Base-by-base conservation (phyloP, 805 yeast species). In the Myxozyma geophila region DNA sequence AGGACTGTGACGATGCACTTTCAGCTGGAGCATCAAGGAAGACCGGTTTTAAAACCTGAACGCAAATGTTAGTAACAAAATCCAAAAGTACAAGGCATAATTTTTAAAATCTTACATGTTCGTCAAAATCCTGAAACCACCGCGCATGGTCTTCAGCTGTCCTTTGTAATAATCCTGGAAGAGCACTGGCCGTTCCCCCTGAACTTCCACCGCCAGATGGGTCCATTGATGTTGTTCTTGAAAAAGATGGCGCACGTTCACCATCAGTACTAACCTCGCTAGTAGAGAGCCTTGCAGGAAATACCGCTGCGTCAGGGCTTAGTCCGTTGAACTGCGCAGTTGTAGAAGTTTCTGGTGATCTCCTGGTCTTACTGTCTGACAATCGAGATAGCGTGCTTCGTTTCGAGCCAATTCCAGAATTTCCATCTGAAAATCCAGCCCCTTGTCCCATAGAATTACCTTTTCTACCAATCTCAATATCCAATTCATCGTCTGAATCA, bases 121-220 rank as follows among this genome's bases (percentile, higher is more conserved):
- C 97, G 74, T 95, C 99, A 73, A 95, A 90, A 70, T 85, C 88
- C 21, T 90, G 88, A 75, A 95, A 95, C 98, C 99, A 93, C 73
- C 84, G 87, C 10, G 92, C 89, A 65, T 87, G 89, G 68, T 89
- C 92, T 67, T 88, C 93, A n/a, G 70, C 60, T 8, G 67, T 50
- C 19, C 67, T 62, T 21, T 64, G 39, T 52, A 70, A 21, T 39
- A 60, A 35, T 17, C 60, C 51, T n/a, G 47, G 67, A 23, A 41
- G 55, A 9, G 58, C 51, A 21, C 37, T 66, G 19, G 19, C 17
- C 9, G 21, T n/a, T 17, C 47, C 47, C 28, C 55, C 40, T 13
- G 54, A 41, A 17, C 59, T 59, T 15, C 56, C 50, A 7, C 59
- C 35, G 17, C 36, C 41, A 1, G 51, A 44, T 15, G 56, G 59